Conservation (phyloP, 2,329 filamentous ascomycete species). For the Cladorrhinum sp. region DNA sequence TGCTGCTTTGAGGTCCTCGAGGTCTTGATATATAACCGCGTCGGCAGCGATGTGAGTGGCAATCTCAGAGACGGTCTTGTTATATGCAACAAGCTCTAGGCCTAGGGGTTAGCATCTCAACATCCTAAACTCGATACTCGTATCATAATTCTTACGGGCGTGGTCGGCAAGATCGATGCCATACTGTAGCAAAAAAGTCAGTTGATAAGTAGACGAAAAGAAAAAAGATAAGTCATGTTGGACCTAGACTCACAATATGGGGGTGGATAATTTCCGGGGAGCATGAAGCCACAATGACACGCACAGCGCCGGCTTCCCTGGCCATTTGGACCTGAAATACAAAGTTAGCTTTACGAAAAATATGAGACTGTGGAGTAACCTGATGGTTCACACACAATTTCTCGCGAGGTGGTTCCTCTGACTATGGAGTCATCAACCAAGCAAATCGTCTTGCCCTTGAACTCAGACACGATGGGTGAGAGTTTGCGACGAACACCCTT, state of each 20-base stretch:
- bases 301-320: conserved; percentile 71
- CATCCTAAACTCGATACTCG: background rate
- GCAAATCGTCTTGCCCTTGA: conserved; percentile 73
- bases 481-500: conserved; percentile 89
- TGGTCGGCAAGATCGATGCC: conserved; percentile 47
- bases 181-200: conserved; percentile 25
- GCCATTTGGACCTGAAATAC: conserved; percentile 61
- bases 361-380: background rate
- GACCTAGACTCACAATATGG: conserved; percentile 64
- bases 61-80: conserved; percentile 40
- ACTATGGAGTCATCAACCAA: conserved; percentile 91
- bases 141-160: background rate
- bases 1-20: conserved; percentile 75
- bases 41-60: conserved; percentile 42
- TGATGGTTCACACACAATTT: conserved; percentile 43
- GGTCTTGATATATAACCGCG: conserved; percentile 55
- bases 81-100: conserved; percentile 41
- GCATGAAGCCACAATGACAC: conserved; percentile 80
- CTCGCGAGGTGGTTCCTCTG: conserved; percentile 74
- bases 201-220: conserved; percentile 13
- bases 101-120: conserved; percentile 7
- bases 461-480: conserved; percentile 81
- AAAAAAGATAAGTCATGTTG: conserved; percentile 40
- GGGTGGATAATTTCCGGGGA: conserved; percentile 79
- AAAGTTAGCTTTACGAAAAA: background rate